Evolutionary conservation across 2,329 filamentous ascomycete genomes (phyloP).

Genomic region (Paecilomyces sp.): DNA sequence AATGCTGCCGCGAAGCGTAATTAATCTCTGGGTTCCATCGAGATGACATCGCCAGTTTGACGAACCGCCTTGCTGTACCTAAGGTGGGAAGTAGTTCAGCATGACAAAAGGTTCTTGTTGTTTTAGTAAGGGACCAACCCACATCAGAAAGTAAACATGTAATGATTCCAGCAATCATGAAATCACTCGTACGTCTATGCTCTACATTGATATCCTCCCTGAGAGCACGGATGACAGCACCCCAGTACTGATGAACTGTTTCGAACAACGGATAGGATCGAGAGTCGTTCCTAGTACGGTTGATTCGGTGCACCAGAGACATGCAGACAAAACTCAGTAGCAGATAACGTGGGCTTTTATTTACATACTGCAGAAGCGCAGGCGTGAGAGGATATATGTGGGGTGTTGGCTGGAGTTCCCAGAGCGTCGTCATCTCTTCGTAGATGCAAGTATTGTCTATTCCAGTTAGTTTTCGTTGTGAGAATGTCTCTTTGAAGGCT

Average conservation of each 20-base stretch:
- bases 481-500: neutral
- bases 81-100: neutral
- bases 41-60: conserved; percentile 30
- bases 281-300: conserved; percentile 12
- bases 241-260: conserved; percentile 24
- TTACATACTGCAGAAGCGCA: conserved; percentile 9
- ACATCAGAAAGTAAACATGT: conserved; percentile 27
- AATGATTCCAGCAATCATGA: conserved; percentile 24
- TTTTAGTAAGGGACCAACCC: conserved; percentile 5
- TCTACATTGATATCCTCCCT: conserved; percentile 16
- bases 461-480: neutral
- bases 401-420: conserved; percentile 16
- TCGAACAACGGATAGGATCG: conserved; percentile 11
- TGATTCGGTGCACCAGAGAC: conserved; percentile 27
- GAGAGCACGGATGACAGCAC: conserved; percentile 23
- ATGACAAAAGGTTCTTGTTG: neutral
- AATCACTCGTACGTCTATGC: conserved; percentile 13
- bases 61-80: conserved; percentile 24
- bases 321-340: conserved; percentile 23
- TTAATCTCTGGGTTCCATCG: conserved; percentile 23
- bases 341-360: conserved; percentile 19
- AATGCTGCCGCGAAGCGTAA: conserved; percentile 27
- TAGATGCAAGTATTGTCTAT: conserved; percentile 26
- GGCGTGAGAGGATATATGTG: conserved; percentile 18
- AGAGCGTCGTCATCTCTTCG: conserved; percentile 14